These are phyloP conservation scores for Globisporangium acanthophoron DNA, from an alignment of 352 stramenopile species.

Conservation along the genomic window DNA sequence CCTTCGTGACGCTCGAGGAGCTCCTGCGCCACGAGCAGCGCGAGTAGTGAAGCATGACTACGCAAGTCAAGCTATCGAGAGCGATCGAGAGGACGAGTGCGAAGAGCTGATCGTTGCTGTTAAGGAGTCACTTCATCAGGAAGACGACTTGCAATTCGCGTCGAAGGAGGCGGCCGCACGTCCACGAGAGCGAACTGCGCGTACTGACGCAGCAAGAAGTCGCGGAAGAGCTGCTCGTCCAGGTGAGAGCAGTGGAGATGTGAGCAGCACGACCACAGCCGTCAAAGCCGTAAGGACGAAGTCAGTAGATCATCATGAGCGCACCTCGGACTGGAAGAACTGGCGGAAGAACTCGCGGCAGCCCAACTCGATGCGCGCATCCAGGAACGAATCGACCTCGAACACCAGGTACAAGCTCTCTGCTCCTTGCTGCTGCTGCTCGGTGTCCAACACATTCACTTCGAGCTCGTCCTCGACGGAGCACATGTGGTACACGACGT, in stretches of 20 bases:
- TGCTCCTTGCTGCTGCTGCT: neutral
- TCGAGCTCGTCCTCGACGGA: conserved; percentile 43
- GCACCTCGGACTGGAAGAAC: conserved; percentile 65
- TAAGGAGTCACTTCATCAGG: neutral
- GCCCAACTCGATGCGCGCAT: conserved; percentile 57
- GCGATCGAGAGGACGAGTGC: neutral
- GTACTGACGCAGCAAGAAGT: conserved; percentile 47
- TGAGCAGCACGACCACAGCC: neutral
- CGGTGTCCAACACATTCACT: neutral
- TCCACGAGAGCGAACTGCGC: conserved; percentile 26
- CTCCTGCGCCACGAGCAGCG: conserved; percentile 23
- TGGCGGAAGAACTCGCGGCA: conserved; percentile 80
- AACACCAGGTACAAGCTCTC: conserved; percentile 36
- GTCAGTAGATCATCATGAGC: neutral
- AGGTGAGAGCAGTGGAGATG: neutral
- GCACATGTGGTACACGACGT: conserved; percentile 56
- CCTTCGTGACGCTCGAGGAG: conserved; percentile 69
- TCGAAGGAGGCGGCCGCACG: neutral
- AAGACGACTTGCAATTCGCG: no score
- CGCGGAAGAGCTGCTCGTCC: conserved; percentile 42
- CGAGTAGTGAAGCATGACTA: conserved; percentile 4
- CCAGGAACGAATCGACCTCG: conserved; percentile 55
- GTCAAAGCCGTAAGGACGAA: neutral
- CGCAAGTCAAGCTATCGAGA: neutral
- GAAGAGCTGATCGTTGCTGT: neutral